These are phyloP conservation scores for Didymella lethalis DNA, from an alignment of 2,329 filamentous ascomycete genomes.

Conservation along the genomic window DNA sequence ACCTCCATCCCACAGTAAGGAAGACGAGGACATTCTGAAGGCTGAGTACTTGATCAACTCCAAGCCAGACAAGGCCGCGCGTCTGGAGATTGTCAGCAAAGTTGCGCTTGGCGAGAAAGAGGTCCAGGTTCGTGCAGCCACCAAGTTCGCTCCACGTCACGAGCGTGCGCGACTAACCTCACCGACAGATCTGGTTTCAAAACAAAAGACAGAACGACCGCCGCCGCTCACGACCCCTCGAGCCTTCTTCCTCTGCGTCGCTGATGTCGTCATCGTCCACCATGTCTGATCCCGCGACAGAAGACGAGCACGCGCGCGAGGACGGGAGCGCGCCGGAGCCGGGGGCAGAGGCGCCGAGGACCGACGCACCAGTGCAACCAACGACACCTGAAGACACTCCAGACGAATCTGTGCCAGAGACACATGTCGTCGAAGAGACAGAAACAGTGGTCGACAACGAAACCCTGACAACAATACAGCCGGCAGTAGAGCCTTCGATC, in stretches of 20 bases:
- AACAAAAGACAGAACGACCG: slow-evolving; percentile 83
- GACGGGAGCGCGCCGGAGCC: slow-evolving; percentile 32
- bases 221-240: slow-evolving; percentile 82
- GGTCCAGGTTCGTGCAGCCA: slow-evolving; percentile 76
- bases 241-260: slow-evolving; percentile 43
- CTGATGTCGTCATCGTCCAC: slow-evolving; percentile 49
- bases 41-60: slow-evolving; percentile 83
- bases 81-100: slow-evolving; percentile 81
- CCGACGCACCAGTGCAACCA: slow-evolving; percentile 31
- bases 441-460: slow-evolving; percentile 23
- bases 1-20: slow-evolving; percentile 53
- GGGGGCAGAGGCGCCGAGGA: slow-evolving; percentile 27
- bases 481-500: slow-evolving; percentile 32
- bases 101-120: slow-evolving; percentile 94
- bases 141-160: slow-evolving; percentile 36
- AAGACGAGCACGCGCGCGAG: slow-evolving; percentile 41
- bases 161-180: slow-evolving; percentile 37
- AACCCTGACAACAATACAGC: slow-evolving; percentile 30
- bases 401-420: slow-evolving; percentile 29
- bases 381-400: slow-evolving; percentile 33
- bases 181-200: slow-evolving; percentile 90
- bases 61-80: slow-evolving; percentile 90
- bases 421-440: slow-evolving; percentile 22
- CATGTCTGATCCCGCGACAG: slow-evolving; percentile 47
- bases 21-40: slow-evolving; percentile 89